Base-by-base conservation (phyloP, 352 stramenopile species). In the Phytophthora brassicae region DNA sequence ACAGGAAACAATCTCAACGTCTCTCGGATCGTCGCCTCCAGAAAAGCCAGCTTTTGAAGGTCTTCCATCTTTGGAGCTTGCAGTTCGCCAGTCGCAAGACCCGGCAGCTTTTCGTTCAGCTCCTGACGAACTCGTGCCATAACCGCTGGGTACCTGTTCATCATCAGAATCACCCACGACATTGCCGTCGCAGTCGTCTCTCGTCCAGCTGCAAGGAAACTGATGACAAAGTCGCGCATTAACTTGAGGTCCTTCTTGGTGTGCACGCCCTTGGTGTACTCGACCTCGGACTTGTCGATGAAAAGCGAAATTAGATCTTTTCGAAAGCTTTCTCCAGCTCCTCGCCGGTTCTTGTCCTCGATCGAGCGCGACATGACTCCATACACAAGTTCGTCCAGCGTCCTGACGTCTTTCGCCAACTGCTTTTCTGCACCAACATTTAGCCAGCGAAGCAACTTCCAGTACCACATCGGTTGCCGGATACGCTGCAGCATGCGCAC, bases 191-290 rank as follows among this genome's bases (percentile, higher is more conserved):
- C 75, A 0, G 86, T 95, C 0, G 88, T 95, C 56, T 93, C 86
- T 7, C 81, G 64, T 9, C 88, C 86, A 48, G 85, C 84, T 19
- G 78, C 68, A 31, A 94, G 67, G 49, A 95, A 89, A 17, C 72
- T 89, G 22, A 96, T 70, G 11, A 86, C 69, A 45, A 97, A 89
- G 68, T 95, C 82, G n/a, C 83, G 81, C 38, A 96, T 79, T 7
- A 92, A 58, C 16, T 76, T 81, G 3, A 72, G 24, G 26, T 76
- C 65, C 28, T 61, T 69, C 35, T 50, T 63, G 13, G 65, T 71
- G 48, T 67, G 60, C 2, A 70, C 46, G 4, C 58, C 59, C 17
- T 70, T 64, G 6, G 52, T 66, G 42, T 72, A 74, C 35, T 77
- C 61, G 0, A 50, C 56, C 29, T 66, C 60, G 0, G 58, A 72